A percentile compares a stretch with the other conserved stretches of the same genome.
phyloP scores from a whole-genome alignment of 2,329 filamentous ascomycete genomes.

The Diaporthe sp. region DNA sequence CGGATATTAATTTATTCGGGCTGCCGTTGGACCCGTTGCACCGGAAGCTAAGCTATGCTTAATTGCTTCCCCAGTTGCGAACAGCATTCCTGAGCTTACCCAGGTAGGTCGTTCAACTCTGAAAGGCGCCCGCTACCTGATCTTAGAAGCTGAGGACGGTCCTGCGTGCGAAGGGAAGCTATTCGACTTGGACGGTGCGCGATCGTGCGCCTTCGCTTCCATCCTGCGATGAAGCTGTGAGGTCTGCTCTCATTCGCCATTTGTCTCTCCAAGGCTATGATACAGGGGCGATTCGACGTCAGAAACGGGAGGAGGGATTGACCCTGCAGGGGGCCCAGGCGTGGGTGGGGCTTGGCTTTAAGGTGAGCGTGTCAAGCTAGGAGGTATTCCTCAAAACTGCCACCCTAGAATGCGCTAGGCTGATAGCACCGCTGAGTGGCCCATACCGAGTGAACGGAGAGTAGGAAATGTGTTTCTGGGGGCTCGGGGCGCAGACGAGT shows the following conservation, averaged over 20 bases:
- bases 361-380: conserved; percentile 31
- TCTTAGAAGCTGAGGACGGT: background rate
- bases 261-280: background rate
- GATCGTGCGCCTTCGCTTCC: background rate
- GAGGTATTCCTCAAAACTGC: conserved; percentile 12
- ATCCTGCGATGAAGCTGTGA: background rate
- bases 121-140: background rate
- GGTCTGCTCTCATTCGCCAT: conserved; percentile 8
- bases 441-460: conserved; percentile 3
- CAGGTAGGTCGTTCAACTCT: background rate
- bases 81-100: background rate
- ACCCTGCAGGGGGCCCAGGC: conserved; percentile 23
- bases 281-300: conserved; percentile 33
- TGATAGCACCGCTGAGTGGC: background rate
- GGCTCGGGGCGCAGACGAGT: conserved; percentile 29
- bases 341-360: conserved; percentile 26
- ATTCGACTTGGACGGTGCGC: background rate
- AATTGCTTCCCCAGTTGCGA: conserved; percentile 11
- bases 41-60: conserved; percentile 25
- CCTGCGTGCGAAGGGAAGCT: background rate
- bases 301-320: background rate
- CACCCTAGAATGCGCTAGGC: conserved; percentile 12
- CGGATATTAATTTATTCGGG: conserved; percentile 22
- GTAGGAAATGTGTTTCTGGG: conserved; percentile 29
- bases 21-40: background rate